Percentiles rank a stretch among this genome's conserved stretches.
phyloP scores from a whole-genome alignment of 2,329 filamentous ascomycete species.

The Hansfordia pulvinata region DNA sequence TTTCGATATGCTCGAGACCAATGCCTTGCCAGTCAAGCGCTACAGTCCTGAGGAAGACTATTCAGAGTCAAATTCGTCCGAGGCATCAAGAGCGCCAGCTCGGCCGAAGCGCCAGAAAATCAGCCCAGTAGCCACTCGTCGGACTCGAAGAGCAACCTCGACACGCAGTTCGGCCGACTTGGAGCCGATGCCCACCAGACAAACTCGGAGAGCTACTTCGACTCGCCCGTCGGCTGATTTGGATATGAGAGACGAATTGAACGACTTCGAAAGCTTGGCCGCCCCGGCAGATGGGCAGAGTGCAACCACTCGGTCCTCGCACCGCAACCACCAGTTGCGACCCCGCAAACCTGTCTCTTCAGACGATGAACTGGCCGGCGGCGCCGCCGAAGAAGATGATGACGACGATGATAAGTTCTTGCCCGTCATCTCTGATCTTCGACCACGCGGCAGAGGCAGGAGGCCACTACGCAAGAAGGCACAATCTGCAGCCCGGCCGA shows the following conservation, averaged over 20 bases:
- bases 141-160: no score
- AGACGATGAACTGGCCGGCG: constrained; percentile 17
- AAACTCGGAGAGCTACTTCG: no score
- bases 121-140: constrained; percentile 7
- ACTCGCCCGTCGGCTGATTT: no score
- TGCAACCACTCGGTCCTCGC: constrained; percentile 2
- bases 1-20: constrained; percentile 4
- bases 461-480: no score
- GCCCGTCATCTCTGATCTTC: constrained; percentile 15
- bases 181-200: no score
- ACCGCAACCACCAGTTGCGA: constrained; percentile 1
- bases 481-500: constrained; percentile 9
- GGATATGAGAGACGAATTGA: no score
- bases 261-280: no score
- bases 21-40: constrained; percentile 4
- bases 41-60: constrained; percentile 10
- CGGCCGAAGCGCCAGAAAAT: no score
- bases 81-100: not conserved
- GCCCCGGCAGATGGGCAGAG: no score
- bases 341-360: constrained; percentile 6
- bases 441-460: constrained; percentile 6
- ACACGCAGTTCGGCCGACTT: no score
- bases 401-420: constrained; percentile 6
- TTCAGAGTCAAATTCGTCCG: constrained; percentile 9
- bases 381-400: constrained; percentile 8